phyloP scores from a whole-genome alignment of 2,329 filamentous ascomycete species.

The Chaetomiaceae sp. region DNA sequence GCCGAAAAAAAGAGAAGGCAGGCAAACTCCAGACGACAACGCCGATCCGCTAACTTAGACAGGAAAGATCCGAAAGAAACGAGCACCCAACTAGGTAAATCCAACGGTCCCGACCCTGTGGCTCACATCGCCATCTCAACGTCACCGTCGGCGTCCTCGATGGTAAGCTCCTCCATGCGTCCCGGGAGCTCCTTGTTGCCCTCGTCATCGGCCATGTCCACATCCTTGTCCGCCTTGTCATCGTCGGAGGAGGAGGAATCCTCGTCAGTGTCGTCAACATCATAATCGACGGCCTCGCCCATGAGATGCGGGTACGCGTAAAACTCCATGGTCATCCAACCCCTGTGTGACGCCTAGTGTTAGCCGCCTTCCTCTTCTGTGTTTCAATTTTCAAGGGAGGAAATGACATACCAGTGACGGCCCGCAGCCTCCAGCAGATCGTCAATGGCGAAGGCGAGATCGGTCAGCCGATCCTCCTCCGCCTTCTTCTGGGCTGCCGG shows the following conservation, averaged over 20 bases:
- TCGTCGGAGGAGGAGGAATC: background rate
- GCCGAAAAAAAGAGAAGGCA: too few species aligned
- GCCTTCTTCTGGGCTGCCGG: background rate
- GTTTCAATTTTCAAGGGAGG: background rate
- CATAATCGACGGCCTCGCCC: conserved; percentile 9
- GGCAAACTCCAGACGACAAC: too few species aligned
- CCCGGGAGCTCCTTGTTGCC: background rate
- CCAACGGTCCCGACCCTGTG: too few species aligned
- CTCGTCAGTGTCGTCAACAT: background rate
- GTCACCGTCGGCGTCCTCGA: background rate
- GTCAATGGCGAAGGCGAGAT: background rate
- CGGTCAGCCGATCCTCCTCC: background rate
- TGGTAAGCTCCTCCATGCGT: background rate
- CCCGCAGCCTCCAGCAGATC: background rate
- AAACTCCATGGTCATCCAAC: conserved; percentile 5
- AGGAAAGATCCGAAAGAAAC: too few species aligned
- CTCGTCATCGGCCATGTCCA: background rate
- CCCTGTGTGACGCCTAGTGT: background rate
- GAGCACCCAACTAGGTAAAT: too few species aligned
- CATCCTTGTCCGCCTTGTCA: background rate
- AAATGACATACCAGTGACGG: background rate
- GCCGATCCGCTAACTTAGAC: too few species aligned
- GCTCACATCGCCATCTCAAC: background rate
- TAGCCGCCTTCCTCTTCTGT: too few species aligned
- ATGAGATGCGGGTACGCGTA: conserved; percentile 6